Evolutionary conservation across 1,284 basidiomycete genomes (phyloP), one percentile per base, ranked within the genome.

Genomic region (Ceratobasidium sp.): DNA sequence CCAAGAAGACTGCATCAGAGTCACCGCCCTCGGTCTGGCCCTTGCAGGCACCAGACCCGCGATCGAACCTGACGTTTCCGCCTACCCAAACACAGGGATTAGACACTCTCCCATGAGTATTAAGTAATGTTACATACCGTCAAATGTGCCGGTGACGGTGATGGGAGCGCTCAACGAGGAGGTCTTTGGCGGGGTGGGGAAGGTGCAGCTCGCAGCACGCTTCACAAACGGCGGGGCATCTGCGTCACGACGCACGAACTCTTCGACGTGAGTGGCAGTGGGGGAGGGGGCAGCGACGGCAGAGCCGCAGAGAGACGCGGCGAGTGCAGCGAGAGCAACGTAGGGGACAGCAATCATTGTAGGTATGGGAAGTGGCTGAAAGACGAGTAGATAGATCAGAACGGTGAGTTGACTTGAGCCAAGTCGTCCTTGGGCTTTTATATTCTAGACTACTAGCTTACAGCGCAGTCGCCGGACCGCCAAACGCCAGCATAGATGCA

Each of bases 171-270:
- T 83, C 54, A 84, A 77, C 22, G 79, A 80, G 46, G 79, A 81
- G 24, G 84, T 84, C 11, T 79, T 83, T 1, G 83, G 83, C 16
- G 83, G 81, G 5, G 74, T 79, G 0, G 84, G 84, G 75, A 81
- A 84, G 37, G 80, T 80, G 69, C 82, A 82, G 54, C 81, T 72
- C 51, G 71, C 72, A 29, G 59, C 64, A 46, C 46, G 64, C 43
- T 65, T 65, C 43, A 65, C 27, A 22, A 63, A 63, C 14, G 61
- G 68, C 41, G 68, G 68, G n/a, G 54, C 68, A 27, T 58, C 68
- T 19, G 68, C 68, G n/a, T 71, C 68, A 22, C 68, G 68, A 29
- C 54, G 68, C 58, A 71, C 68, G 56, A 71, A 71, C 68, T 71
- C 68, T 34, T 71, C 66, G 24, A 69, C 68, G 51, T 71, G 68